phyloP scores from a whole-genome alignment of 108 stramenopile genomes.

The Seminavis robusta region DNA sequence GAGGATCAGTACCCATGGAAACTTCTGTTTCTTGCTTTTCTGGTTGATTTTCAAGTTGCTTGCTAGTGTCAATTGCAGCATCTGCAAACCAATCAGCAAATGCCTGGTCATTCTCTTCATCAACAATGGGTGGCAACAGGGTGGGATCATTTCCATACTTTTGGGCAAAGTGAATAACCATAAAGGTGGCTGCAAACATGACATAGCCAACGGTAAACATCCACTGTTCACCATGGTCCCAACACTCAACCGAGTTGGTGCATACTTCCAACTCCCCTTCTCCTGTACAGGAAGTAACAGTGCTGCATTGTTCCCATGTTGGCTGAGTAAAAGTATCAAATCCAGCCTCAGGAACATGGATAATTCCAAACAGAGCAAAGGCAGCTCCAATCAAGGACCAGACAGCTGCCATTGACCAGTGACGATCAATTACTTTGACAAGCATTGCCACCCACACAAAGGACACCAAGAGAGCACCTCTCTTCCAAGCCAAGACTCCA shows the following conservation, averaged over 20 bases:
- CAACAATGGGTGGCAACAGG: constrained; percentile 11
- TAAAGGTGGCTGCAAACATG: constrained; percentile 22
- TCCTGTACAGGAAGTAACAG: no score
- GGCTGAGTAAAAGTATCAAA: constrained; percentile 9
- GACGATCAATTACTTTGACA: constrained; percentile 37
- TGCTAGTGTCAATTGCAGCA: no score
- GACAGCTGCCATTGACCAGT: constrained; percentile 27
- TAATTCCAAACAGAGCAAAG: constrained; percentile 42
- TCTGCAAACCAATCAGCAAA: constrained; percentile 33
- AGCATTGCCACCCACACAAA: constrained; percentile 41
- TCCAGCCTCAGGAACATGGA: constrained; percentile 32
- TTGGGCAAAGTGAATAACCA: constrained; percentile 5
- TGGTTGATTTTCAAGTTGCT: no score
- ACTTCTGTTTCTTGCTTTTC: no score
- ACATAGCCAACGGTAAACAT: constrained; percentile 25
- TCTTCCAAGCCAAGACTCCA: constrained; percentile 36
- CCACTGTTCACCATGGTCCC: constrained; percentile 25
- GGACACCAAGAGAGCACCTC: constrained; percentile 24
- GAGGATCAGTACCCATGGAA: no score
- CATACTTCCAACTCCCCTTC: no score
- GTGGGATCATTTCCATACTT: constrained; percentile 6
- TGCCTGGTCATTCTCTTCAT: constrained; percentile 16
- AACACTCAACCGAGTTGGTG: constrained; percentile 16
- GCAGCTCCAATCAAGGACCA: constrained; percentile 21
- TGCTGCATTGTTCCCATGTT: constrained; percentile 25